These are phyloP conservation scores for Sinapis alba DNA, from an alignment of 441 rosid species.

Conservation along the genomic window DNA sequence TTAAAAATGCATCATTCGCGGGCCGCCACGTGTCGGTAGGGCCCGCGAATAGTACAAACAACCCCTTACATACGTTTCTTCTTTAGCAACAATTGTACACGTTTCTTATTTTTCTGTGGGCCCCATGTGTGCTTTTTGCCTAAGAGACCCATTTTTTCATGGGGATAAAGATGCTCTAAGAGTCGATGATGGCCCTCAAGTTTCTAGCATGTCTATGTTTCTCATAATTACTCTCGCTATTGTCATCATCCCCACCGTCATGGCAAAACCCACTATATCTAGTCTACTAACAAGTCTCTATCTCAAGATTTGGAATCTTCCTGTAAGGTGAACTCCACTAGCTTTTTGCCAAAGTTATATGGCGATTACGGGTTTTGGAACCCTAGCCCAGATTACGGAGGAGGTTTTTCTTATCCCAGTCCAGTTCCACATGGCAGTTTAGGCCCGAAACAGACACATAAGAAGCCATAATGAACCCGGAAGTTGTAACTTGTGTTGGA, in stretches of 20 bases:
- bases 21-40: too few relatives aligned
- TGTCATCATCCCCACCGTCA: slow-evolving; percentile 14
- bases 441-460: slow-evolving; percentile 10
- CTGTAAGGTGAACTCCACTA: background rate
- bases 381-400: slow-evolving; percentile 33
- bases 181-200: slow-evolving; percentile 24
- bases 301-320: slow-evolving; percentile 27
- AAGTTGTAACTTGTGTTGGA: background rate
- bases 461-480: slow-evolving; percentile 11
- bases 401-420: slow-evolving; percentile 34
- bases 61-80: too few relatives aligned
- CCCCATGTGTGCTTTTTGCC: too few relatives aligned
- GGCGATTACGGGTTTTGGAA: slow-evolving; percentile 42
- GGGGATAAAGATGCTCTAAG: too few relatives aligned
- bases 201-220: slow-evolving; percentile 28
- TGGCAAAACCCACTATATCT: slow-evolving; percentile 10
- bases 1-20: too few relatives aligned
- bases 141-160: too few relatives aligned
- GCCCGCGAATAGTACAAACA: too few relatives aligned
- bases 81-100: too few relatives aligned
- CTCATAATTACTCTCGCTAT: slow-evolving; percentile 22
- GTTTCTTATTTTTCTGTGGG: too few relatives aligned
- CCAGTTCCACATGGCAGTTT: slow-evolving; percentile 35
- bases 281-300: slow-evolving; percentile 7
- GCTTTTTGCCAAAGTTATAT: slow-evolving; percentile 26